phyloP scores from a whole-genome alignment of 192 early-diverging fungal genomes.

The Martensiomyces pterosporus region DNA sequence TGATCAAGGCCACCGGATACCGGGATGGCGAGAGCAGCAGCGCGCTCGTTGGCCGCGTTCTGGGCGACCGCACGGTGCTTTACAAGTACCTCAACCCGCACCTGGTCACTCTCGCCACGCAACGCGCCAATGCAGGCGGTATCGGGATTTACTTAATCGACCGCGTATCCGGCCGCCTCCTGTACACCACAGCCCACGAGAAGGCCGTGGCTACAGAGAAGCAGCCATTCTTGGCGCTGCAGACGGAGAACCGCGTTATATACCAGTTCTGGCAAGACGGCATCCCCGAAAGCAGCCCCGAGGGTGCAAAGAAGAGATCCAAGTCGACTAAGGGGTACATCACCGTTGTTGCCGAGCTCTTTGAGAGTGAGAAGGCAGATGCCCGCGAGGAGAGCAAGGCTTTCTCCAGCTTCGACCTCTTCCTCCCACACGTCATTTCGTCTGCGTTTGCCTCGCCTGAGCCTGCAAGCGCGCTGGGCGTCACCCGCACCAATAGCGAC shows the following conservation, averaged over 20 bases:
- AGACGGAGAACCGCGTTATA: conserved; percentile 86
- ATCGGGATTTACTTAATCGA: conserved; percentile 82
- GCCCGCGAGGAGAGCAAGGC: conserved; percentile 66
- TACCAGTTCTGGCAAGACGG: conserved; percentile 88
- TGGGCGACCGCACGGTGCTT: conserved; percentile 92
- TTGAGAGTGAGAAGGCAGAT: conserved; percentile 68
- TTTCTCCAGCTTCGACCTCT: conserved; percentile 71
- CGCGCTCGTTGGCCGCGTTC: conserved; percentile 86
- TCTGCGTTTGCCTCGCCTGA: conserved; percentile 76
- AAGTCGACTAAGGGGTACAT: conserved; percentile 63
- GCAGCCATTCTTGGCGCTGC: conserved; percentile 62
- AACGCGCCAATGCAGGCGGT: conserved; percentile 20
- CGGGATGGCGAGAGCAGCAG: conserved; percentile 53
- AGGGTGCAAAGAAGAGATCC: conserved; percentile 14
- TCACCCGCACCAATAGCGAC: conserved; percentile 78
- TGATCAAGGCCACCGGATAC: conserved; percentile 42
- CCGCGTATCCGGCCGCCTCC: conserved; percentile 78
- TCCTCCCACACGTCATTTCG: conserved; percentile 67
- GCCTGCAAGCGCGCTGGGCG: conserved; percentile 70
- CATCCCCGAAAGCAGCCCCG: conserved; percentile 4
- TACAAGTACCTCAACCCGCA: conserved; percentile 99
- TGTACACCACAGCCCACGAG: conserved; percentile 65
- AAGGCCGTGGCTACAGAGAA: conserved; percentile 40
- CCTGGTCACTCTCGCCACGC: conserved; percentile 69
- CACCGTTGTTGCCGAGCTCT: conserved; percentile 82